Evolutionary conservation across 2,329 filamentous ascomycete genomes (phyloP).

Genomic region (Botrytis medusae): DNA sequence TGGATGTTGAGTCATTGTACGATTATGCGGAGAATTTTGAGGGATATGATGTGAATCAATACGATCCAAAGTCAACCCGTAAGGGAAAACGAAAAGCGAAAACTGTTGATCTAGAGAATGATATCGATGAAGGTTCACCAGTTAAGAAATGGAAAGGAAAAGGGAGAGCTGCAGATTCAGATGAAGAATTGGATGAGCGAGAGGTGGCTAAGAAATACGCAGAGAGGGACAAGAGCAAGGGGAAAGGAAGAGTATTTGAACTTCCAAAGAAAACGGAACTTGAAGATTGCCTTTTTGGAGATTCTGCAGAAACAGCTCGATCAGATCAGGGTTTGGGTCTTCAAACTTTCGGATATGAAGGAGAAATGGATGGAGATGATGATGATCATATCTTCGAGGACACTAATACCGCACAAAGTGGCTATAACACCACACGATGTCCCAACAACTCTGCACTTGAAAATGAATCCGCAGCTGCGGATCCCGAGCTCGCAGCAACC

Average conservation of each 20-base stretch:
- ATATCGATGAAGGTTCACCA: background rate
- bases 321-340: background rate
- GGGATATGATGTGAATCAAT: too few relatives aligned
- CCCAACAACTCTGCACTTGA: background rate
- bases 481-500: background rate
- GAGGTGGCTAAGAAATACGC: background rate
- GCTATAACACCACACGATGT: background rate
- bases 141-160: slow-evolving; percentile 15
- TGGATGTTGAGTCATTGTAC: background rate
- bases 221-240: background rate
- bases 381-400: background rate
- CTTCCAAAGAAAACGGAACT: background rate
- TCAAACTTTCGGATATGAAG: too few relatives aligned
- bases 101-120: background rate
- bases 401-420: background rate
- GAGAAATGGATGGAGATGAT: background rate
- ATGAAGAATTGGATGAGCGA: background rate
- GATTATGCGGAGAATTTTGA: too few relatives aligned
- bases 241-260: background rate
- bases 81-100: background rate
- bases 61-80: background rate
- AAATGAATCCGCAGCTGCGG: background rate
- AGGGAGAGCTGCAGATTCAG: background rate
- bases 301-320: background rate
- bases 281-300: background rate